Base-by-base conservation (phyloP, 495 filamentous ascomycete genomes). In the Lasiosphaeria hispida region DNA sequence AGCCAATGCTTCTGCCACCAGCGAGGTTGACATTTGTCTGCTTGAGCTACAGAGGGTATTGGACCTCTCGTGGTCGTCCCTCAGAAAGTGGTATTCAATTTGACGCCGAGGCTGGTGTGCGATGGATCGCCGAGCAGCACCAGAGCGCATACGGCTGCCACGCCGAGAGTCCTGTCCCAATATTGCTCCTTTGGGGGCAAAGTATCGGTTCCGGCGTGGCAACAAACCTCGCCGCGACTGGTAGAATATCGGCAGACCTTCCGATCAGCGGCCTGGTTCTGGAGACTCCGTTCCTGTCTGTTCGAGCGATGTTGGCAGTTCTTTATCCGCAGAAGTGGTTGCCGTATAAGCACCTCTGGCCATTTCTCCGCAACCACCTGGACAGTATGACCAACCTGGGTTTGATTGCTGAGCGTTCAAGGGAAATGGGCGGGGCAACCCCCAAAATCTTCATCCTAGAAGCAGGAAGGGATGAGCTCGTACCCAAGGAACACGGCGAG, bases 271-370 rank as follows among this genome's bases (percentile, higher is more conserved):
- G 79, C 4, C 47, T 94, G 50, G 71, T 93, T 10, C 75, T 93
- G 10, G 89, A 94, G 62, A 92, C 89, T 0, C 89, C 90, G 3
- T 92, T 91, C 52, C 76, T 84, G 1, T 90, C 81, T 52, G 80
- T 91, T 52, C 74, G 80, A n/a, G 79, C 82, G 33, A 91, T 95
- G 88, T 73, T 95, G 14, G 72, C 81, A 33, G 82, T 81, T 2
- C 66, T 95, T 15, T 94, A 92, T 69, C 89, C 89, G 9, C 88
- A 93, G 63, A 87, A 83, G 58, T 93, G 90, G 90, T 71, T 93
- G 0, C 89, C 89, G 0, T 93, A 94, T 57, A 69, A 68, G 30
- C 64, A 78, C 37, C 67, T 80, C 2, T 79, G 77, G 75, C 77
- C 76, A 0, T 79, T 80, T 43, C 63, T 80, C 30, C 67, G 76